Evolutionary conservation across 176 grass and related monocot genomes (phyloP), one percentile per base, ranked within the genome.

Genomic region (Neostapfia colusana): DNA sequence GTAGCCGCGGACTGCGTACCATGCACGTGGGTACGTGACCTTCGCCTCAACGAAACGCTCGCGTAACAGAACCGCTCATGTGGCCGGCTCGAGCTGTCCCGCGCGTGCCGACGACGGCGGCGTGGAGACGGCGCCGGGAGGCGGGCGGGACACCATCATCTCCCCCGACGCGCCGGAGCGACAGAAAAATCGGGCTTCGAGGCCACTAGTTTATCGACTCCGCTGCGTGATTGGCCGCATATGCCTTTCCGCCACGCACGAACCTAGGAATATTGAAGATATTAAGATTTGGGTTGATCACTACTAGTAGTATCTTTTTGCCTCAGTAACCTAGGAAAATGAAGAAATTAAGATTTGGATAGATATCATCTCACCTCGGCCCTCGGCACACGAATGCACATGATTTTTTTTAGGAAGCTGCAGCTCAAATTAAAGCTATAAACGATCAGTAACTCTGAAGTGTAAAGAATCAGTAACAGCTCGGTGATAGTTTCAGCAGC

Each of bases 61-160:
- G 54, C 43, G 4, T 13, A 53, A 8, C 21, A 34, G 35, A 63
- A 14, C 28, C 24, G 23, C 73, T 70, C 34, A 54, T 66, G 77
- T 21, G 51, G 51, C 51, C 51, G 8, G 42, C 17, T 45, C 25
- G 71, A 69, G 25, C 49, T 86, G 67, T 41, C 49, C 56, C 18
- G 35, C 3, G 27, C 70, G 58, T n/a, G 68, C 67, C 23, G 21
- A 51, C 8, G 74, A 65, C 44, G 59, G 14, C 74, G 59, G 74
- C 18, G 83, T 10, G 60, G 39, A 60, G 76, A 74, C 51, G 57
- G 48, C 78, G 65, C 70, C 36, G 72, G 72, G 78, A 64, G 48
- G n/a, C 58, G 73, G 72, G 64, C 78, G 70, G 70, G 48, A 86
- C 83, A 86, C 62, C 10, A 66, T 75, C 61, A 86, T 81, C 67